Evolutionary conservation across 495 filamentous ascomycete species (phyloP), one percentile per base, ranked within the genome.

Genomic region (Daldinia vernicosa): DNA sequence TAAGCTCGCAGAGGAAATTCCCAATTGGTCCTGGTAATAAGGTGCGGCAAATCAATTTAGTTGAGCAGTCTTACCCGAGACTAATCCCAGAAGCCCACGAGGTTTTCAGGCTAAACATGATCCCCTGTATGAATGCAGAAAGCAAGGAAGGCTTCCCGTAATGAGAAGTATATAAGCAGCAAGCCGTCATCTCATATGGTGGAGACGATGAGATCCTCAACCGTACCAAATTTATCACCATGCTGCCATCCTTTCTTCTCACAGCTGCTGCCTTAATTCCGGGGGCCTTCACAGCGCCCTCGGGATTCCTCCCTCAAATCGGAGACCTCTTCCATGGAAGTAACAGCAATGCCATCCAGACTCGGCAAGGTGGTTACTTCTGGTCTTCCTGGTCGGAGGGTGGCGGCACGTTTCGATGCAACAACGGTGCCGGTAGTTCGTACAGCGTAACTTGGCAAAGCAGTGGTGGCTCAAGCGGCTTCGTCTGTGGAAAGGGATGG

Each of bases 401-500:
- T 11, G 81, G 80, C 50, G 82, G 81, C 37, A 75, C 78, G 37
- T 84, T 85, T 19, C 78, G 72, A 45, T 89, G 88, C 76, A 84
- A 79, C 60, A 88, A 89, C 59, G 83, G 83, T 30, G 72, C 72
- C 26, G 80, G 74, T 1, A 84, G 87, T 11, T 66, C 80, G 35
- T 89, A 87, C 76, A 83, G 75, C 43, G 82, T 87, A 17, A 80
- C 53, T 8, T 89, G 88, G 88, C 75, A 74, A 50, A 82, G 83
- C 72, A 79, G 74, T 47, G 79, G 79, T 24, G 85, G 84, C 12
- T 51, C 70, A 17, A 72, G 70, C 32, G 86, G 89, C 66, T 89
- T 90, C 60, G 88, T 89, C 19, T 86, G 83, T 39, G 89, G 89
- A 39, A 89, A 86, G 75, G 87, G 86, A 9, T 89, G 87, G 87